These are phyloP conservation scores for Whalleya microplaca DNA, from an alignment of 2,329 filamentous ascomycete genomes.

Conservation along the genomic window DNA sequence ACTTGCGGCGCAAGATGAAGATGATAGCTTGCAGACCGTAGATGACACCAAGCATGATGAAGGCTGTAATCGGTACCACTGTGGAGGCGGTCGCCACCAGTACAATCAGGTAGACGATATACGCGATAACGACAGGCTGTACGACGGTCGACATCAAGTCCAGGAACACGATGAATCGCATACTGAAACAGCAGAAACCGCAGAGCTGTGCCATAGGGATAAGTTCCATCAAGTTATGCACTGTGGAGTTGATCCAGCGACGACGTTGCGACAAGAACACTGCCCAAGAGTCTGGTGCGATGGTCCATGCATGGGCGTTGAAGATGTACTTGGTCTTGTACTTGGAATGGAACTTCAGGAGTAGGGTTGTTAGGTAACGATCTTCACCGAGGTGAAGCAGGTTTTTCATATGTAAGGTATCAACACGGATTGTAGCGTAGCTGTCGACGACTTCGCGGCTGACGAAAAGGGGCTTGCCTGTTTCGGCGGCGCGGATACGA, in stretches of 20 bases:
- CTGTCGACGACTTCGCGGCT: constrained; percentile 86
- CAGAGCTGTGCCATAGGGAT: constrained; percentile 93
- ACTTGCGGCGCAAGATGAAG: constrained; percentile 94
- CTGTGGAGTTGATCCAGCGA: constrained; percentile 99
- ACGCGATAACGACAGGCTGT: constrained; percentile 87
- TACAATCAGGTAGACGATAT: constrained; percentile 88
- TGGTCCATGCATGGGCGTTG: constrained; percentile 91
- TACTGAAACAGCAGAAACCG: constrained; percentile 99
- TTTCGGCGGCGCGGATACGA: constrained; percentile 90
- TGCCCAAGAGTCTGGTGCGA: constrained; percentile 90
- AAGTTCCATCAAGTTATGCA: constrained; percentile 96
- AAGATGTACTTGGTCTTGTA: constrained; percentile 99
- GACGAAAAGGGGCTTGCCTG: constrained; percentile 94
- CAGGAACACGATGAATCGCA: constrained; percentile 96
- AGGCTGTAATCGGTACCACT: constrained; percentile 79
- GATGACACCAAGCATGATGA: constrained; percentile 90
- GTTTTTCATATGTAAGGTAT: constrained; percentile 99
- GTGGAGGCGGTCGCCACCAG: constrained; percentile 64
- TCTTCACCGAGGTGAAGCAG: constrained; percentile 95
- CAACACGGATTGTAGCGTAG: constrained; percentile 92
- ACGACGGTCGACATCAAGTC: constrained; percentile 91
- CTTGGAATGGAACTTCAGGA: constrained; percentile 88
- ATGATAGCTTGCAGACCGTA: constrained; percentile 97
- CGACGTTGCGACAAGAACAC: constrained; percentile 98
- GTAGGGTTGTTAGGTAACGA: constrained; percentile 92